Base-by-base conservation (phyloP, 441 rosid species). In the Arabidopsis lyrata region DNA sequence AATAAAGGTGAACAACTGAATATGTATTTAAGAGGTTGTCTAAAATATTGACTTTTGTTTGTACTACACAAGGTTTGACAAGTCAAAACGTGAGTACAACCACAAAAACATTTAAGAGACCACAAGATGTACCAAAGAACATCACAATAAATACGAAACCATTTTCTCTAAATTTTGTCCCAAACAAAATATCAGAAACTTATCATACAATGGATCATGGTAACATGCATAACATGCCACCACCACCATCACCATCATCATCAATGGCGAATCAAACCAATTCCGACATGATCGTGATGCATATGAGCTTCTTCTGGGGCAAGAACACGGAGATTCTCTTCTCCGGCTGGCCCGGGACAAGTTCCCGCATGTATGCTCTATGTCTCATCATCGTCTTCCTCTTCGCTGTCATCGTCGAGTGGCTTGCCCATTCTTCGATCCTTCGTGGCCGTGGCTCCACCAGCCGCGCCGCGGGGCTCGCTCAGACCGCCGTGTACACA, bases 301-400 rank as follows among this genome's bases (percentile, higher is more conserved):
- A 83, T 80, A 82, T 81, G 88, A 78, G 88, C 35, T 89, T 87
- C 73, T 85, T 66, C 38, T 86, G 90, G 89, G 88, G 92, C n/a
- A 80, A 63, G 18, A 72, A 82, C 42, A 77, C 83, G 82, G 82
- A 24, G 27, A 24, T 24, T 24, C 27, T 24, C 27, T 24, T 24
- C 27, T 24, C 27, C 27, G 27, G 27, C 8, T 88, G 91, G 88
- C 96, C 93, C 0, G 92, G 82, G 3, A 58, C 67, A n/a, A 74
- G 80, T 52, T 34, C 77, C 32, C 74, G 80, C 50, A 86, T 88
- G 87, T 85, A 90, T 49, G 70, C 50, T 11, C 58, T 86, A 18
- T 85, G 86, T 22, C 68, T 90, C 39, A 15, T 81, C 11, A 15
- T 85, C 27, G 68, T 87, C 55, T 88, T 90, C 71, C 47, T 62